phyloP scores from a whole-genome alignment of 495 filamentous ascomycete genomes.

The Penicillium atrosanguineum region DNA sequence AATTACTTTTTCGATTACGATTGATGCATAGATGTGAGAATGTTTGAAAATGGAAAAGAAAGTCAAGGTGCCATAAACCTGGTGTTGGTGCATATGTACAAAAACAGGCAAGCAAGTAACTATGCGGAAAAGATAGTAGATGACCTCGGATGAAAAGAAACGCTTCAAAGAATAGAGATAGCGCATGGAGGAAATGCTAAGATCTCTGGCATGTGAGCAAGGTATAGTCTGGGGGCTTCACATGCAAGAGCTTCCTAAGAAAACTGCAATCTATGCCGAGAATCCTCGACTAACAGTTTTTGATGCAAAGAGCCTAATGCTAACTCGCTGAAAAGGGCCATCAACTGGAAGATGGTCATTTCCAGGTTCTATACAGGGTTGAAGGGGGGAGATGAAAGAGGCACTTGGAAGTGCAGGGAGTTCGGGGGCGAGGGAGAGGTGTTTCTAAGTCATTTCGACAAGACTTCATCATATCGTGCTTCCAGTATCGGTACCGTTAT shows the following conservation, averaged over 20 bases:
- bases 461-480: conserved; percentile 21
- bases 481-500: conserved; percentile 11
- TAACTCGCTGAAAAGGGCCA: conserved; percentile 13
- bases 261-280: conserved; percentile 20
- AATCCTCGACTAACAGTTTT: conserved; percentile 11
- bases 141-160: background rate
- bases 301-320: conserved; percentile 14
- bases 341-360: conserved; percentile 8
- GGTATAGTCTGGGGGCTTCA: conserved; percentile 10
- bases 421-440: background rate
- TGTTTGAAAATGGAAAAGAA: background rate
- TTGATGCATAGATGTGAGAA: background rate
- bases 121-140: background rate
- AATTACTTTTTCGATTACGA: background rate
- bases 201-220: conserved; percentile 17
- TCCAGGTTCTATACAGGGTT: conserved; percentile 25
- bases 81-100: background rate
- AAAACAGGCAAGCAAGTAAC: background rate
- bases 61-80: background rate
- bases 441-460: conserved; percentile 3
- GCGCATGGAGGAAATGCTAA: conserved; percentile 4
- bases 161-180: conserved; percentile 7
- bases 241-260: conserved; percentile 13
- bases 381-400: background rate
- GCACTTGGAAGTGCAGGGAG: conserved; percentile 1